These are phyloP conservation scores for Xylaria grammica DNA, from an alignment of 495 filamentous ascomycete species.

Conservation along the genomic window DNA sequence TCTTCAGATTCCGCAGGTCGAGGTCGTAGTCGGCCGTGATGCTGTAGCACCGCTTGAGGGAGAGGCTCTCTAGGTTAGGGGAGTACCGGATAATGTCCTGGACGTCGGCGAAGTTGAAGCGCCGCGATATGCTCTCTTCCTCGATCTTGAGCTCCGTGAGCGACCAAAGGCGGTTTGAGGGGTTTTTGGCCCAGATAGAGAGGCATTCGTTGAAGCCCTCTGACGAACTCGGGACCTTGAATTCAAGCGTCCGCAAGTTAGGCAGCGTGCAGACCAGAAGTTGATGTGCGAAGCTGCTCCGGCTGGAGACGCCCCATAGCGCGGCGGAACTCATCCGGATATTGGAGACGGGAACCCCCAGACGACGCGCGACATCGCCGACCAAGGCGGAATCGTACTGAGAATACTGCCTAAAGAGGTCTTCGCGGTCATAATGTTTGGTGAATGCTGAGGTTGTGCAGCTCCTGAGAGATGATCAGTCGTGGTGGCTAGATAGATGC, in stretches of 20 bases:
- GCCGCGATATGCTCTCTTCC: constrained; percentile 24
- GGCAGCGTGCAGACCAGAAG: constrained; percentile 23
- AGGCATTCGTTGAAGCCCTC: constrained; percentile 27
- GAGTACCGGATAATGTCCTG: constrained; percentile 25
- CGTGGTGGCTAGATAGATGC: background rate
- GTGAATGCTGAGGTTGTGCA: constrained; percentile 23
- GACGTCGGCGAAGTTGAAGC: constrained; percentile 26
- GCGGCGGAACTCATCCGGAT: constrained; percentile 24
- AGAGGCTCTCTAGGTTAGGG: constrained; percentile 20
- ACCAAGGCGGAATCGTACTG: constrained; percentile 26
- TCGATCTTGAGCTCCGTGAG: constrained; percentile 20
- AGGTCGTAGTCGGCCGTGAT: constrained; percentile 26
- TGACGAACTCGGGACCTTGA: constrained; percentile 22
- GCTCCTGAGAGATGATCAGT: constrained; percentile 24
- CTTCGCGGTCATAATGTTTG: constrained; percentile 25
- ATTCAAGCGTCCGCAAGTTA: constrained; percentile 19
- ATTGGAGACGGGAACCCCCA: constrained; percentile 22
- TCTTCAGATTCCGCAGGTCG: constrained; percentile 20
- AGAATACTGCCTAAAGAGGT: constrained; percentile 23
- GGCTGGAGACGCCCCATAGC: constrained; percentile 21
- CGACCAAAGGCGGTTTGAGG: constrained; percentile 24
- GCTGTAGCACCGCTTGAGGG: constrained; percentile 24
- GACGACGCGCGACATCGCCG: constrained; percentile 22
- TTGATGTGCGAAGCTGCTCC: constrained; percentile 24
- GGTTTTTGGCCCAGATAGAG: constrained; percentile 23